Evolutionary conservation across 257 asterid genomes (phyloP), one percentile per base, ranked within the genome.

Genomic region (Jasminum sambac): DNA sequence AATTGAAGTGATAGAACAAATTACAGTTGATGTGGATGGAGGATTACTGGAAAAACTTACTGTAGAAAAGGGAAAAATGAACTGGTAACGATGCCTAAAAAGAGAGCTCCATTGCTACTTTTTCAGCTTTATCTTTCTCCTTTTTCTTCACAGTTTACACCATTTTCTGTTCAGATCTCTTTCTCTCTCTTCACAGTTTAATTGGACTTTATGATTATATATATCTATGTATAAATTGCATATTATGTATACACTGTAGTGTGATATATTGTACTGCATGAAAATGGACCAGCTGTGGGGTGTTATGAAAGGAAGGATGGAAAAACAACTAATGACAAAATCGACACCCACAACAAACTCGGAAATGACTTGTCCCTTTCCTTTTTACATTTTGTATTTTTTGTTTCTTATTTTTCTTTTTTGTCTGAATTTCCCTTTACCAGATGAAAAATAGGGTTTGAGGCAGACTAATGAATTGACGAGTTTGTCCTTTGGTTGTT

Each of bases 61-160:
- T 55, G 62, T 30, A 21, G 30, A 55, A 55, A 55, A 55, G 62
- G 16, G 9, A 55, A 55, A 40, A 5, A 55, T 21, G 62, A 19
- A 55, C 9, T 21, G 62, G 62, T 8, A 55, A 55, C 60, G 60
- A 24, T 50, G 60, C n/a, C 11, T 19, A 50, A 50, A 50, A 50
- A 50, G 60, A 50, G 13, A 55, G 16, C 62, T 55, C 34, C 23
- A 19, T 8, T 19, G 13, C 34, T 21, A 14, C 62, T 55, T 55
- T 55, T 55, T 55, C 62, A 55, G 62, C 34, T 55, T 55, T 55
- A 55, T 21, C 16, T 55, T 55, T 55, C 62, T 55, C 62, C 19
- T 52, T 55, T 10, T 21, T 26, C 36, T 30, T 30, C 36, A 30
- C 36, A 4, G 36, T 55, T 55, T 30, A 55, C 62, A 25, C 62